phyloP scores from a whole-genome alignment of 345 rosid genomes.

The Jatropha curcas region DNA sequence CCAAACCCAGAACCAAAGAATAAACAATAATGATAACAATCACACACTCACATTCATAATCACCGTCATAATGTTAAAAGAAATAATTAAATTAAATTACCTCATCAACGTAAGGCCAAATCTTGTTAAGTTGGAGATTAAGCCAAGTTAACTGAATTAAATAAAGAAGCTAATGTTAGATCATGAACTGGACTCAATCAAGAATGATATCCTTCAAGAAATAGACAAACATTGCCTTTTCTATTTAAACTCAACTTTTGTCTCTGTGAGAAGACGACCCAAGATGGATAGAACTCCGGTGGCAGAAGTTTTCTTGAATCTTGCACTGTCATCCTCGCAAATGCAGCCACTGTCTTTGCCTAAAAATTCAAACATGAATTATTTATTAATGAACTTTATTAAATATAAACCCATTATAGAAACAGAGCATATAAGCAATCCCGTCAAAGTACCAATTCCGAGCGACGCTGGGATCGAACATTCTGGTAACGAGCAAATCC shows the following conservation, averaged over 20 bases:
- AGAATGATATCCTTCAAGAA: no score
- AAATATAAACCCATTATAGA: not conserved
- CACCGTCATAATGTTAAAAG: no score
- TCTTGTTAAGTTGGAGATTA: constrained; percentile 71
- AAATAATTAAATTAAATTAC: constrained; percentile 30
- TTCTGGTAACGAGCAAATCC: constrained; percentile 29
- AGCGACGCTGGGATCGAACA: constrained; percentile 27
- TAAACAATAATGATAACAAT: no score
- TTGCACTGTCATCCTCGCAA: constrained; percentile 82
- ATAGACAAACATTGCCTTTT: not conserved
- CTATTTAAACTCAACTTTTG: constrained; percentile 59
- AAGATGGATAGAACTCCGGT: constrained; percentile 61
- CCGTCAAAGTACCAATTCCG: constrained; percentile 26
- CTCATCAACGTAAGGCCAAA: constrained; percentile 90
- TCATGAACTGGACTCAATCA: not conserved
- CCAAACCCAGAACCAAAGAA: no score
- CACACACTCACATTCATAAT: no score
- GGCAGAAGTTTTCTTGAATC: constrained; percentile 84
- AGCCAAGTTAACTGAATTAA: constrained; percentile 79
- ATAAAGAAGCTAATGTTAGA: constrained; percentile 21
- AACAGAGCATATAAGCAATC: not conserved
- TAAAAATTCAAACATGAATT: constrained; percentile 13
- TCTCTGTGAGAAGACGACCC: constrained; percentile 79
- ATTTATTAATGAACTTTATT: no score
- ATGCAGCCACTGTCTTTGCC: constrained; percentile 78